phyloP scores from a whole-genome alignment of 2,329 filamentous ascomycete genomes.

The Alternaria angustiovoidea region DNA sequence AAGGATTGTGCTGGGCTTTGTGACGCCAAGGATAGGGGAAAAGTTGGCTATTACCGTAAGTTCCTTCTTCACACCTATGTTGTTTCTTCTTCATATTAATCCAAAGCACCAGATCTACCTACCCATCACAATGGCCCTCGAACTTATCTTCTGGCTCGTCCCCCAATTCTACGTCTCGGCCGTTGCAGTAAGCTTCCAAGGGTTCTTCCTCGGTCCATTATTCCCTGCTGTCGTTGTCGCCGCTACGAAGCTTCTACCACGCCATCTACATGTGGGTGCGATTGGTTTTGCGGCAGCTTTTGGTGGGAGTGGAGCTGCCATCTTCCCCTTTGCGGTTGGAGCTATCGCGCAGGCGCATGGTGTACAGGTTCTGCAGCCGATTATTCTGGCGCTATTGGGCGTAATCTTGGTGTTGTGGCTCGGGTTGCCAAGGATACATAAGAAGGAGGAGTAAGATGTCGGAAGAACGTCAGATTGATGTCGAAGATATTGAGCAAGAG shows the following conservation, averaged over 20 bases:
- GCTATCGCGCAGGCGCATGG: slow-evolving; percentile 71
- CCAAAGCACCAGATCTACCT: slow-evolving; percentile 64
- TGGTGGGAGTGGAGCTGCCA: slow-evolving; percentile 75
- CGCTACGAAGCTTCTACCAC: slow-evolving; percentile 76
- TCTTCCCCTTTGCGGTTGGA: slow-evolving; percentile 71
- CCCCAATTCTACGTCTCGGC: slow-evolving; percentile 78
- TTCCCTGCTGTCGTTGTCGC: slow-evolving; percentile 79
- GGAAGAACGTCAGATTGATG: background rate
- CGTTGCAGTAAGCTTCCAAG: slow-evolving; percentile 74
- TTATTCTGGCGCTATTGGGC: slow-evolving; percentile 63
- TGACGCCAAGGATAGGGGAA: slow-evolving; percentile 78
- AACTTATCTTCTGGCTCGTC: slow-evolving; percentile 83
- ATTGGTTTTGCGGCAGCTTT: slow-evolving; percentile 84
- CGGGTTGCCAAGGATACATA: slow-evolving; percentile 56
- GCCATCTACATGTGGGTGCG: slow-evolving; percentile 76
- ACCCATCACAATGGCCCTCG: slow-evolving; percentile 66
- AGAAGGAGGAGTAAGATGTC: slow-evolving; percentile 47
- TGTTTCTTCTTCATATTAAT: background rate
- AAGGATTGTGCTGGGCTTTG: slow-evolving; percentile 75
- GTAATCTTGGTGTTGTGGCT: slow-evolving; percentile 63
- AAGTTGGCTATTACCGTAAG: slow-evolving; percentile 62
- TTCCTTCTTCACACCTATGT: background rate
- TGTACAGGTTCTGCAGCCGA: slow-evolving; percentile 67
- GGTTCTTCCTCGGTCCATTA: slow-evolving; percentile 81
- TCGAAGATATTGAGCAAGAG: background rate